These are phyloP conservation scores for Penicillium sp. DNA, from an alignment of 2,329 filamentous ascomycete genomes.

Conservation along the genomic window DNA sequence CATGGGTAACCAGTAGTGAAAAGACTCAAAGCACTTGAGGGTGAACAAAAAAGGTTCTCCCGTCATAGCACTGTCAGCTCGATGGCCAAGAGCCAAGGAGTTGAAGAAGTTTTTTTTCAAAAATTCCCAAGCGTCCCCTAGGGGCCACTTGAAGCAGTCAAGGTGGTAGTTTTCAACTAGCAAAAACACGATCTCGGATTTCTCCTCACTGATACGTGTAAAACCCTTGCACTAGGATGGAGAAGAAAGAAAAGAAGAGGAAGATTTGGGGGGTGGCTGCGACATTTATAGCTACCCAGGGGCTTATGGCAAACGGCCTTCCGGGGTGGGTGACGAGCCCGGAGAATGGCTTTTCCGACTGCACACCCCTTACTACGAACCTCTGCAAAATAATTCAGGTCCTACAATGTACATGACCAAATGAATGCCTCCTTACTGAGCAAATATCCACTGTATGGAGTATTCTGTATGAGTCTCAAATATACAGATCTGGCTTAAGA, in stretches of 20 bases:
- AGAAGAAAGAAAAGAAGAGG: conserved; percentile 36
- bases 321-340: neutral
- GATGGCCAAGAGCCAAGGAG: conserved; percentile 20
- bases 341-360: neutral
- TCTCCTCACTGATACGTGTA: conserved; percentile 83
- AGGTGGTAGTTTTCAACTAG: conserved; percentile 82
- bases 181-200: conserved; percentile 85
- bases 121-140: conserved; percentile 74
- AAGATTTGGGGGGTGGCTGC: conserved; percentile 14
- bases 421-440: too few species aligned
- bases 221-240: conserved; percentile 61
- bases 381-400: too few species aligned
- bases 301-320: neutral
- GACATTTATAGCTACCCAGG: conserved; percentile 25
- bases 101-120: conserved; percentile 57
- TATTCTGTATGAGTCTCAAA: too few species aligned
- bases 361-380: neutral
- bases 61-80: conserved; percentile 11
- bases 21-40: conserved; percentile 30
- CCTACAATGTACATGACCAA: too few species aligned
- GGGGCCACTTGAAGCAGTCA: conserved; percentile 71
- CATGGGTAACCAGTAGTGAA: conserved; percentile 39
- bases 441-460: too few species aligned
- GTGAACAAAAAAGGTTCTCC: conserved; percentile 7
- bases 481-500: too few species aligned